Evolutionary conservation across 148 eudicot genomes (phyloP).

Genomic region (Rhododendron ovatum): DNA sequence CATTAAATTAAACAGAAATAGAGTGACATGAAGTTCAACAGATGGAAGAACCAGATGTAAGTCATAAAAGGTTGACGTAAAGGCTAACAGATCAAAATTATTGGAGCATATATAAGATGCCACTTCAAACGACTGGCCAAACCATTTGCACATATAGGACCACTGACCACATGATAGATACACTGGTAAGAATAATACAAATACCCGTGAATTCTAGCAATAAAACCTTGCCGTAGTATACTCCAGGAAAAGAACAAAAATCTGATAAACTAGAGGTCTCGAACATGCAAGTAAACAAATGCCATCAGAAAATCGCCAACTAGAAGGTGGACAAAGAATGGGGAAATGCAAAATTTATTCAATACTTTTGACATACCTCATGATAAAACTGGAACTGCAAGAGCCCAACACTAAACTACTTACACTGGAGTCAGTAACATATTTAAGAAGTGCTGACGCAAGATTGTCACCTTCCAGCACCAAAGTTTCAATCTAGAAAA

Average conservation of each 20-base stretch:
- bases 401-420: constrained; percentile 75
- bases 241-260: not conserved
- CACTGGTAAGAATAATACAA: not conserved
- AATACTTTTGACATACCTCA: constrained; percentile 35
- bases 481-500: constrained; percentile 46
- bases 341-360: not conserved
- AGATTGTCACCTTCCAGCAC: constrained; percentile 63
- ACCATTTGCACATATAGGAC: not conserved
- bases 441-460: constrained; percentile 50
- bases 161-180: not conserved
- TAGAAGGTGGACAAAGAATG: not conserved
- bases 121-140: not conserved
- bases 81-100: not conserved
- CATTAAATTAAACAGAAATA: not conserved
- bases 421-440: constrained; percentile 36
- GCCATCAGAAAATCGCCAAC: not conserved
- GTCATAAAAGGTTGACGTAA: not conserved
- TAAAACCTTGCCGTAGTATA: not conserved
- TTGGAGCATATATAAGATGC: not conserved
- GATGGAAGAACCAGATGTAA: constrained; percentile 5
- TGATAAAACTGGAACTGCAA: constrained; percentile 28
- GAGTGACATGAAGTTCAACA: not conserved
- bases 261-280: not conserved
- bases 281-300: not conserved
- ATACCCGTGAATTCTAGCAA: not conserved